Conservation (phyloP, 805 yeast genomes). For the Cyberlindnera sargentensis region DNA sequence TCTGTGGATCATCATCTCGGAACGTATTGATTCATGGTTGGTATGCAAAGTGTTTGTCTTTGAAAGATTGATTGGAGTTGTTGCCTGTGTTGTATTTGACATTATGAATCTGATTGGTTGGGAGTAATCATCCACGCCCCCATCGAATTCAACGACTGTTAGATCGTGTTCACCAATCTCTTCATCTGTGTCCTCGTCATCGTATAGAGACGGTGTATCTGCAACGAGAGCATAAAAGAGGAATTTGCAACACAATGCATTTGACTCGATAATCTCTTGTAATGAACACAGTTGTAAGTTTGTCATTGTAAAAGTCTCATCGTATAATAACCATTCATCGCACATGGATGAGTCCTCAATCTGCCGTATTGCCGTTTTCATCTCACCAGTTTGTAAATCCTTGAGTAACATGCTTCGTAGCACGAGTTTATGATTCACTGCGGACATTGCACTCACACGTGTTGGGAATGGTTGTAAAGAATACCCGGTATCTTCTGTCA, state of each 20-base stretch:
- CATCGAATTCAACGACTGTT: conserved; percentile 22
- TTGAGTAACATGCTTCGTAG: conserved; percentile 17
- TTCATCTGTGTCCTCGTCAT: conserved; percentile 6
- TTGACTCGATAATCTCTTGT: conserved; percentile 27
- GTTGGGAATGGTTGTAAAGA: conserved; percentile 14
- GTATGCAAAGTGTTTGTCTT: conserved; percentile 20
- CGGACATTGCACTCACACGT: conserved; percentile 7
- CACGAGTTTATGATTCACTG: conserved; percentile 9
- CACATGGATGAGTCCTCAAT: conserved; percentile 17
- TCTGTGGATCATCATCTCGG: conserved; percentile 19
- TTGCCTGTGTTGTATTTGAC: conserved; percentile 15
- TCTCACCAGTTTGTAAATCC: conserved; percentile 14
- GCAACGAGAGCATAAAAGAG: conserved; percentile 24
- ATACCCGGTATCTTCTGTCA: conserved; percentile 4
- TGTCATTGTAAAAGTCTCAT: conserved; percentile 29
- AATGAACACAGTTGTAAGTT: conserved; percentile 29
- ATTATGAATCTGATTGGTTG: conserved; percentile 14
- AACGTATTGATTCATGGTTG: conserved; percentile 18
- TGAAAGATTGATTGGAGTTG: conserved; percentile 16
- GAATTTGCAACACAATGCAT: conserved; percentile 24
- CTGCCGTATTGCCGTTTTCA: conserved; percentile 22
- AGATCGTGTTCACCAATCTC: conserved; percentile 18
- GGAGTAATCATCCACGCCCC: conserved; percentile 7
- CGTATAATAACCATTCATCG: conserved; percentile 37
- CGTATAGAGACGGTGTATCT: background rate